Conservation (phyloP, 768 basidiomycete genomes). For the Naematelia encephala region DNA sequence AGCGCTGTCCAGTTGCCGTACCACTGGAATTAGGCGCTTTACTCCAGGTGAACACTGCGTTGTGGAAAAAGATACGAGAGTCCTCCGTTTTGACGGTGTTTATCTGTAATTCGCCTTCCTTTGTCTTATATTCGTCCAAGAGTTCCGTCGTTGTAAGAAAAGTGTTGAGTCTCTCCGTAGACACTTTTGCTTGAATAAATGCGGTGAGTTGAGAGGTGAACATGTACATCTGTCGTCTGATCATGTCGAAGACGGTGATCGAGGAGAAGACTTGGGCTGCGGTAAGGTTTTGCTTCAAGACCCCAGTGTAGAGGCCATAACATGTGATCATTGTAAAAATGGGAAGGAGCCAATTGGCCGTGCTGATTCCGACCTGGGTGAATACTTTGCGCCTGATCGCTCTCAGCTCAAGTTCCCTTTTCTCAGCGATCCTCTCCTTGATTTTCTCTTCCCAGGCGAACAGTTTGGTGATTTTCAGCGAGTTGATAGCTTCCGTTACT, state of each 20-base stretch:
- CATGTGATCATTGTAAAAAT: slow-evolving; percentile 65
- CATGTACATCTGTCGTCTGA: slow-evolving; percentile 55
- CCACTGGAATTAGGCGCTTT: slow-evolving; percentile 48
- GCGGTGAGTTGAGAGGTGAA: slow-evolving; percentile 15
- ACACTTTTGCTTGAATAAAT: slow-evolving; percentile 58
- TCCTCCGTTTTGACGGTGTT: slow-evolving; percentile 34
- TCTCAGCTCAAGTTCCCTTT: slow-evolving; percentile 62
- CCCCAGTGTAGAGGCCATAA: slow-evolving; percentile 58
- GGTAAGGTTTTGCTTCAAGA: slow-evolving; percentile 52
- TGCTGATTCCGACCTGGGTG: slow-evolving; percentile 55
- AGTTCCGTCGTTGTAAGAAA: slow-evolving; percentile 54
- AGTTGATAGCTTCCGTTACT: slow-evolving; percentile 56
- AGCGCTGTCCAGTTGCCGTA: slow-evolving; percentile 22
- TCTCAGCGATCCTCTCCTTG: slow-evolving; percentile 57
- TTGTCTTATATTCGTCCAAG: slow-evolving; percentile 39
- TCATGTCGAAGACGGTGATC: slow-evolving; percentile 63
- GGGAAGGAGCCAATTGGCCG: slow-evolving; percentile 54
- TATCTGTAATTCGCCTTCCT: slow-evolving; percentile 17
- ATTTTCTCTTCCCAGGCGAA: slow-evolving; percentile 60
- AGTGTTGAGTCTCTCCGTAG: slow-evolving; percentile 60
- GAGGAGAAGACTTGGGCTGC: slow-evolving; percentile 56
- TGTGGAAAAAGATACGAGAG: slow-evolving; percentile 40
- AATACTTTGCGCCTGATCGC: slow-evolving; percentile 60
- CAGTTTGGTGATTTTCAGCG: slow-evolving; percentile 66
- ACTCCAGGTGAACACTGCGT: slow-evolving; percentile 51